Conservation (phyloP, 805 yeast species). For the Maudiozyma saulgeensis region DNA sequence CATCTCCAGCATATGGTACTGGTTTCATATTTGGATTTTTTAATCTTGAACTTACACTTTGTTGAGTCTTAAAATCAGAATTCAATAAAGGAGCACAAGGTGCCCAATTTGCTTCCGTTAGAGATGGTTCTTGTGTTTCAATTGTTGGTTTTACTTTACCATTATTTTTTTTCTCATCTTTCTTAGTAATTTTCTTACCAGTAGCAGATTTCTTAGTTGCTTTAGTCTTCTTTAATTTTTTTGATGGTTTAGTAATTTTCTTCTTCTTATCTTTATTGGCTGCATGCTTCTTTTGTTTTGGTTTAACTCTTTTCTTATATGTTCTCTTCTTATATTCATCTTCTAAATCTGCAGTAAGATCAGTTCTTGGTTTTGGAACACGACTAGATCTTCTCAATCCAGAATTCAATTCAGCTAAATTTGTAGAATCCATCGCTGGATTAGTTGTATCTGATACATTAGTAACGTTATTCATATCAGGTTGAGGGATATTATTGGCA, state of each 20-base stretch:
- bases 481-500: no score
- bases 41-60: constrained; percentile 13
- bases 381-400: constrained; percentile 21
- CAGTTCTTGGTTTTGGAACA: constrained; percentile 16
- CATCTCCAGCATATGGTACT: constrained; percentile 17
- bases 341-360: constrained; percentile 11
- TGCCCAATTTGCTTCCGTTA: constrained; percentile 19
- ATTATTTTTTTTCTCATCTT: background rate
- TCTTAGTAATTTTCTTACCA: background rate
- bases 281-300: constrained; percentile 6
- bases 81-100: constrained; percentile 19
- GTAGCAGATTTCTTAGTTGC: background rate
- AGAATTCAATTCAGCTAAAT: background rate
- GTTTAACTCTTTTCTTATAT: constrained; percentile 6
- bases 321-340: constrained; percentile 10
- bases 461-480: no score
- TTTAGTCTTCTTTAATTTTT: background rate
- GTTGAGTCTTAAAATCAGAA: constrained; percentile 14
- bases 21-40: constrained; percentile 15
- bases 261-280: constrained; percentile 5
- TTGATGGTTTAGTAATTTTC: background rate
- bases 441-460: background rate
- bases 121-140: constrained; percentile 16
- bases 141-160: background rate
- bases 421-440: background rate